Conservation (phyloP, 2,329 filamentous ascomycete genomes). For the Colletotrichum horii region DNA sequence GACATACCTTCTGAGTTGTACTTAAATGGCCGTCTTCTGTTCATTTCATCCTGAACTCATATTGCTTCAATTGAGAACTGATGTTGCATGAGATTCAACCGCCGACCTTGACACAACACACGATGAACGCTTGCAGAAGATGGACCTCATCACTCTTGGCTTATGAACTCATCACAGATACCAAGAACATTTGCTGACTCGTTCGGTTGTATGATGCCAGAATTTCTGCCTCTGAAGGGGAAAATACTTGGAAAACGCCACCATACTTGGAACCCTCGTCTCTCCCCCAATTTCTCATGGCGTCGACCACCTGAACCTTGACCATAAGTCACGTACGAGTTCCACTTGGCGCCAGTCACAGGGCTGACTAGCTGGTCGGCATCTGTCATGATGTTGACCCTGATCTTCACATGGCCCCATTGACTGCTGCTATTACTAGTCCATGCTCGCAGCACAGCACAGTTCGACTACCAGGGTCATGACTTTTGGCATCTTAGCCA, state of each 20-base stretch:
- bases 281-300: not conserved
- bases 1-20: too few relatives aligned
- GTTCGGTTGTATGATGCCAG: not conserved
- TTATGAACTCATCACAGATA: not conserved
- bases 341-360: not conserved
- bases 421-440: not conserved
- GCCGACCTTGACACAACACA: not conserved
- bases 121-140: not conserved
- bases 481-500: not conserved
- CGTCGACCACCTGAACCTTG: not conserved
- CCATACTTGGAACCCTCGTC: not conserved
- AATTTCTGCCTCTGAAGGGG: not conserved
- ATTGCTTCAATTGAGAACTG: not conserved
- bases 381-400: not conserved
- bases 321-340: rapidly evolving
- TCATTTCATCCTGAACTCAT: rapidly evolving
- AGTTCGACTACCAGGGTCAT: not conserved
- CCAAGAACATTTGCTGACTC: not conserved
- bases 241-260: not conserved
- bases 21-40: not conserved
- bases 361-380: not conserved
- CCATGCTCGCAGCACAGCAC: not conserved
- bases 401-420: not conserved
- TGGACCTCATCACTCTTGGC: not conserved
- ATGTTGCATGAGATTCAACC: rapidly evolving